phyloP scores from a whole-genome alignment of 2,329 filamentous ascomycete genomes.

The Aureobasidium sp. region DNA sequence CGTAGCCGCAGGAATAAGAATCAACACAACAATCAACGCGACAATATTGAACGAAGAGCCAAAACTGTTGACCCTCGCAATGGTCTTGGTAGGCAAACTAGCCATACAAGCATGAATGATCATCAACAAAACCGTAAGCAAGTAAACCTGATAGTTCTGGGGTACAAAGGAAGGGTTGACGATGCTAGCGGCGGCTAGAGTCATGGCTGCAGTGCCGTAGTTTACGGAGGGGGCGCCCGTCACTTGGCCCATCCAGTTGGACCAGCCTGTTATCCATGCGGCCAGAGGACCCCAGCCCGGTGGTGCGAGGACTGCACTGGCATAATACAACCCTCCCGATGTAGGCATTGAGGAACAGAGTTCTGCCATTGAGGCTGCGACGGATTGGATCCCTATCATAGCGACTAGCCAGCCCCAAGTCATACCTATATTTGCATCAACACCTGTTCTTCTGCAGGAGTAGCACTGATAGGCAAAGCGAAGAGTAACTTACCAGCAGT shows the following conservation, averaged over 20 bases:
- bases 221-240: conserved; percentile 61
- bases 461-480: background rate
- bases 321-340: conserved; percentile 65
- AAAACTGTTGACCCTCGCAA: conserved; percentile 62
- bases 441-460: too few relatives aligned
- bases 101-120: conserved; percentile 60
- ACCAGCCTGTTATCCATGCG: conserved; percentile 63
- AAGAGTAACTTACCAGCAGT: conserved; percentile 50
- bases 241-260: conserved; percentile 61
- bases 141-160: conserved; percentile 58
- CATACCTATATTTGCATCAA: conserved; percentile 13
- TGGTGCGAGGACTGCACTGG: conserved; percentile 62
- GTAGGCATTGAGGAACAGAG: conserved; percentile 65
- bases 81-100: conserved; percentile 63
- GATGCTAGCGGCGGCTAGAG: conserved; percentile 63
- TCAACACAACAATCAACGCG: conserved; percentile 57
- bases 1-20: conserved; percentile 58
- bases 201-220: conserved; percentile 62
- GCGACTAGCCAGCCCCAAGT: conserved; percentile 64
- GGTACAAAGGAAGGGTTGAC: conserved; percentile 58
- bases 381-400: conserved; percentile 64
- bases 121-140: conserved; percentile 61
- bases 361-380: conserved; percentile 60
- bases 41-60: conserved; percentile 66
- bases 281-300: conserved; percentile 59